Base-by-base conservation (phyloP, 768 basidiomycete species). In the Trametes cingulata region DNA sequence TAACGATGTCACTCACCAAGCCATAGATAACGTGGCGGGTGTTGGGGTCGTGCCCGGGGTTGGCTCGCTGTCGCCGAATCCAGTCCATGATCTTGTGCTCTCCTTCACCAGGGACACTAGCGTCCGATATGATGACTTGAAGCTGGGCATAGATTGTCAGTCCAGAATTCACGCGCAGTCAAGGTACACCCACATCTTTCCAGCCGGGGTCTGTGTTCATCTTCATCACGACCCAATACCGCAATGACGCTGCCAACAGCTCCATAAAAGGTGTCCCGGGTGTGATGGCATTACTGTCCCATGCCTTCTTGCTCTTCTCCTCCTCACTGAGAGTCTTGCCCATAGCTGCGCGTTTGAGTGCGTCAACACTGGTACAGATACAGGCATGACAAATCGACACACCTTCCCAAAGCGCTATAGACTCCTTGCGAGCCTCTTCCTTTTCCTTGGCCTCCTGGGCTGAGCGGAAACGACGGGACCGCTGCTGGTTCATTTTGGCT, bases 21-120 rank as follows among this genome's bases (percentile, higher is more conserved):
- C 97, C 97, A 76, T 98, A 99, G 63, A 99, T 98, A 56, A 98
- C 96, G 71, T 99, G 97, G 35, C 81, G 81, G 3, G 95, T 98
- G 71, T 99, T 98, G 19, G 96, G 88, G 73, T 99, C 88, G 75
- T 98, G 88, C n/a, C 87, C 90, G 22, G 84, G 83, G 69, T 95
- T 91, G 51, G 82, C 80, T 52, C 97, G 83, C 68, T 97, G 95
- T 35, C 95, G 82, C 56, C 97, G 82, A 64, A 99, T 96, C 72
- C 84, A 98, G 72, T 98, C 97, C 95, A 99, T 98, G 64, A 99
- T 98, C 78, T 99, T 99, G 75, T 99, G 97, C 72, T 99, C 97
- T 71, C 97, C 97, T 75, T 99, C 97, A 66, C 97, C 97, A 1
- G 97, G 96, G 13, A 98, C 97, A 56, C 90, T 87, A 1, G 97